phyloP scores from a whole-genome alignment of 139 green algal genomes.

The Tetraselmis striata region DNA sequence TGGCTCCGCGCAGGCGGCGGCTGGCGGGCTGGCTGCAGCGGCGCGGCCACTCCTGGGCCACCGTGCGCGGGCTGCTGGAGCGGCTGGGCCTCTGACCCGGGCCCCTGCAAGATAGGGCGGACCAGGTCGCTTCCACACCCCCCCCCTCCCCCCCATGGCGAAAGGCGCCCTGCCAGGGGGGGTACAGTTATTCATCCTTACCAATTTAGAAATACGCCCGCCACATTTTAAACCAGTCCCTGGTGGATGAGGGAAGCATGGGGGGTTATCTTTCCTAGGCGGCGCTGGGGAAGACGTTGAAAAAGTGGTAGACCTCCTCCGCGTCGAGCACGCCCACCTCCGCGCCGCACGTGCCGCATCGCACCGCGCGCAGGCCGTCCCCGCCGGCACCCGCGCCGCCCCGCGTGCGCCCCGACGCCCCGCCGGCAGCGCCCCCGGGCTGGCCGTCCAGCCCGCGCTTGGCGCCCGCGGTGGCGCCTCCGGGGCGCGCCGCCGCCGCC shows the following conservation, averaged over 20 bases:
- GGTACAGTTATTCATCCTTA: too few relatives aligned
- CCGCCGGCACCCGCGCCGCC: too few relatives aligned
- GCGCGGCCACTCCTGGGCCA: slow-evolving; percentile 31
- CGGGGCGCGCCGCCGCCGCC: not conserved
- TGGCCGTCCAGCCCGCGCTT: slow-evolving; percentile 6
- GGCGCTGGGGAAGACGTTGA: slow-evolving; percentile 44
- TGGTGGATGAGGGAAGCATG: too few relatives aligned
- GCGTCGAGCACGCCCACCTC: slow-evolving; percentile 33
- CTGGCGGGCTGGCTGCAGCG: slow-evolving; percentile 38
- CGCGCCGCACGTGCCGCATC: slow-evolving; percentile 33
- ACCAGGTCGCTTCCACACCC: too few relatives aligned
- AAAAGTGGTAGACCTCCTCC: slow-evolving; percentile 45
- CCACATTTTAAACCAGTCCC: too few relatives aligned
- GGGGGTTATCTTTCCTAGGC: too few relatives aligned
- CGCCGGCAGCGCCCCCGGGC: not conserved
- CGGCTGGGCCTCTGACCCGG: slow-evolving; percentile 15
- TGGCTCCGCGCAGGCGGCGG: slow-evolving; percentile 20
- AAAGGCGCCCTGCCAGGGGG: too few relatives aligned
- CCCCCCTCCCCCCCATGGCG: too few relatives aligned
- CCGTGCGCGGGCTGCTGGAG: slow-evolving; percentile 15
- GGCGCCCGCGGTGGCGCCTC: too few relatives aligned
- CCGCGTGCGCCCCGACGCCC: not conserved
- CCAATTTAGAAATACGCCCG: too few relatives aligned
- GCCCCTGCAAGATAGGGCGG: too few relatives aligned
- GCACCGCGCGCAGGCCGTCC: slow-evolving; percentile 30